Base-by-base conservation (phyloP, 305 asterid species). In the Fraxinus sp. region DNA sequence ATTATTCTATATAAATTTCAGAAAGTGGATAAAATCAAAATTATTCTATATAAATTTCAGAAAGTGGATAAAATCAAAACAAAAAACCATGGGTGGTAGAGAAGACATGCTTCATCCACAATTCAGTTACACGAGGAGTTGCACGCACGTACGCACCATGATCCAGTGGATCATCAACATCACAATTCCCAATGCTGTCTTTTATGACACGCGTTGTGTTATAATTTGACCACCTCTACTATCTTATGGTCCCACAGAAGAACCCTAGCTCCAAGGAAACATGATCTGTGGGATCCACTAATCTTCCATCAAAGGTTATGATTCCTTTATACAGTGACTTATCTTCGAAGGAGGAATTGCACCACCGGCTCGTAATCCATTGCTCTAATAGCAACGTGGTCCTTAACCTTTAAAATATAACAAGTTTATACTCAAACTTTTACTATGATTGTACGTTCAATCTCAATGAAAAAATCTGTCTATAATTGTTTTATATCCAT, bases 51-150 rank as follows among this genome's bases (percentile, higher is more conserved):
- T 10, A 43, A 41, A 41, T 30, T 43, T 43, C n/a, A 11, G 62
- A 81, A 78, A 43, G 30, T n/a, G 70, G 72, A 80, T 55, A 14
- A 43, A 35, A 37, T 62, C 74, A 14, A 3, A 59, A 83, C 24
- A 68, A 66, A 62, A 32, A 14, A 5, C 6, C 9, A 35, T 82
- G 82, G 82, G 83, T 83, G 87, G 87, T 57, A 52, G 82, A 75
- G 82, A 66, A 43, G 85, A 57, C 66, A 73, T 75, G 83, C 85
- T 83, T 85, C 86, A 83, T 84, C 87, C 84, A 77, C 7, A 80
- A 52, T 39, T 84, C 62, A 36, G 81, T 26, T 13, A 22, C 37
- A 64, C 83, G 32, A 43, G 52, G 71, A 20, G 59, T 26, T 9
- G 43, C 43, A 7, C 10, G 7, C 41, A 59, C 59, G 5, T 39